Conservation (phyloP, 2,329 filamentous ascomycete genomes). For the Hypocreales sp. region DNA sequence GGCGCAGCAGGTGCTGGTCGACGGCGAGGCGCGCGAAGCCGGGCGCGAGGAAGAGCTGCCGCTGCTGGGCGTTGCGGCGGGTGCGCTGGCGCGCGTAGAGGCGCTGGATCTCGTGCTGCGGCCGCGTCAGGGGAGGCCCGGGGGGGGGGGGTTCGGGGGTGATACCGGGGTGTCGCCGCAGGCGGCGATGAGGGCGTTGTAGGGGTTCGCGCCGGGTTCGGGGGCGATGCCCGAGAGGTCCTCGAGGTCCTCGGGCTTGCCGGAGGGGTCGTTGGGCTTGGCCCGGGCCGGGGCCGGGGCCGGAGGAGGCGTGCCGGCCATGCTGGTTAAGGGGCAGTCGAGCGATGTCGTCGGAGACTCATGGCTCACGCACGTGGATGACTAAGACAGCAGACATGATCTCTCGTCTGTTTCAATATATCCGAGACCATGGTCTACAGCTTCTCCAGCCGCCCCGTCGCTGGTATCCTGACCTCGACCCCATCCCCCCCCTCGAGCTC, state of each 20-base stretch:
- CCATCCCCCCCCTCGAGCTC: conserved; percentile 16
- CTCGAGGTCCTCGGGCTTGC: too few relatives aligned
- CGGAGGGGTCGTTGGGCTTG: conserved; percentile 1
- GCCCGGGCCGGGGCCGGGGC: too few relatives aligned
- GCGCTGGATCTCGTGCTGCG: conserved; percentile 49
- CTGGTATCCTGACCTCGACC: conserved; percentile 19
- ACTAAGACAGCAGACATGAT: too few relatives aligned
- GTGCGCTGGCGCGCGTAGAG: conserved; percentile 61
- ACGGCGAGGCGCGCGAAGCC: conserved; percentile 57
- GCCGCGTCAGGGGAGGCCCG: neutral
- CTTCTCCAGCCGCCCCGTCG: too few relatives aligned
- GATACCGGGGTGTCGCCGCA: conserved; percentile 51
- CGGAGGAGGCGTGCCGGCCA: too few relatives aligned
- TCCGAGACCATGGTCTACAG: too few relatives aligned
- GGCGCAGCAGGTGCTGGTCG: conserved; percentile 58
- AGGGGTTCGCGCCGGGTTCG: conserved; percentile 52
- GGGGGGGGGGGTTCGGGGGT: too few relatives aligned
- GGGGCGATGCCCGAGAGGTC: conserved; percentile 36
- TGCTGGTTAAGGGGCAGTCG: too few relatives aligned
- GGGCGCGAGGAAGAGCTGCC: conserved; percentile 51
- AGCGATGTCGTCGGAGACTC: too few relatives aligned
- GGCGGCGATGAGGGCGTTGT: conserved; percentile 54
- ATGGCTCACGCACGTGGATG: too few relatives aligned
- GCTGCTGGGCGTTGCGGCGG: conserved; percentile 63
- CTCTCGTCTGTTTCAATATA: too few relatives aligned